phyloP scores from a whole-genome alignment of 306 rosid genomes.

The Dicorynia guianensis region DNA sequence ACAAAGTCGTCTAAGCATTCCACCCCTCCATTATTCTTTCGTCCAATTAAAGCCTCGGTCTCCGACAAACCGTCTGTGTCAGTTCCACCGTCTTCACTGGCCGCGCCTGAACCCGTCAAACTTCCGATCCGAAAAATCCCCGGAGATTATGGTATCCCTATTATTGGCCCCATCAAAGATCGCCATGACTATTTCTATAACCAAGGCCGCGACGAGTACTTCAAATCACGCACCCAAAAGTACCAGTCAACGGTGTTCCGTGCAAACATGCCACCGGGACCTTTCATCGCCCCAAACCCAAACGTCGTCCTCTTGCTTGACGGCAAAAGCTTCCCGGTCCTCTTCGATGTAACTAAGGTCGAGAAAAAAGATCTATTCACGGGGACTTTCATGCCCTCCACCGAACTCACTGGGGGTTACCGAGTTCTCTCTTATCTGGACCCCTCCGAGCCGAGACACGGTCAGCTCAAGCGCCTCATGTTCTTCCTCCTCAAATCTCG shows the following conservation, averaged over 20 bases:
- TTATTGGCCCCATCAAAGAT: slow-evolving; percentile 71
- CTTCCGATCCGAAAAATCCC: slow-evolving; percentile 75
- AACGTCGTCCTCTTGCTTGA: slow-evolving; percentile 80
- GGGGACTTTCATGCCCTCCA: slow-evolving; percentile 85
- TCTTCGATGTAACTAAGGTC: slow-evolving; percentile 76
- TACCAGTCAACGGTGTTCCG: slow-evolving; percentile 80
- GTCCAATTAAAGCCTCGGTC: slow-evolving; percentile 47
- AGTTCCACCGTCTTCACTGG: slow-evolving; percentile 22
- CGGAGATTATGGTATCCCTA: slow-evolving; percentile 76
- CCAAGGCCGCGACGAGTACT: slow-evolving; percentile 73
- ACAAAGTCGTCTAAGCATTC: slow-evolving; percentile 13
- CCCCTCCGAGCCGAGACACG: slow-evolving; percentile 84
- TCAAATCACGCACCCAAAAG: slow-evolving; percentile 63
- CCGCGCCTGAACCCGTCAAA: slow-evolving; percentile 9
- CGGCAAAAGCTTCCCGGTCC: slow-evolving; percentile 79
- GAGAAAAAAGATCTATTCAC: slow-evolving; percentile 82
- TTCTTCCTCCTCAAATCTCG: slow-evolving; percentile 74
- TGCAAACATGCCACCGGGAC: slow-evolving; percentile 94
- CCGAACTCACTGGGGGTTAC: slow-evolving; percentile 89
- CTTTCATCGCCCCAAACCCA: slow-evolving; percentile 59
- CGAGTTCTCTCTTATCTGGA: slow-evolving; percentile 86
- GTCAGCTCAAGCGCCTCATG: slow-evolving; percentile 60
- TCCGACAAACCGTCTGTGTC: slow-evolving; percentile 46
- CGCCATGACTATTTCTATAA: slow-evolving; percentile 80
- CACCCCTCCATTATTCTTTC: neutral